A percentile compares a stretch with the other conserved stretches of the same genome.
phyloP scores from a whole-genome alignment of 2,329 filamentous ascomycete species.

The Stachybotrys elegans region DNA sequence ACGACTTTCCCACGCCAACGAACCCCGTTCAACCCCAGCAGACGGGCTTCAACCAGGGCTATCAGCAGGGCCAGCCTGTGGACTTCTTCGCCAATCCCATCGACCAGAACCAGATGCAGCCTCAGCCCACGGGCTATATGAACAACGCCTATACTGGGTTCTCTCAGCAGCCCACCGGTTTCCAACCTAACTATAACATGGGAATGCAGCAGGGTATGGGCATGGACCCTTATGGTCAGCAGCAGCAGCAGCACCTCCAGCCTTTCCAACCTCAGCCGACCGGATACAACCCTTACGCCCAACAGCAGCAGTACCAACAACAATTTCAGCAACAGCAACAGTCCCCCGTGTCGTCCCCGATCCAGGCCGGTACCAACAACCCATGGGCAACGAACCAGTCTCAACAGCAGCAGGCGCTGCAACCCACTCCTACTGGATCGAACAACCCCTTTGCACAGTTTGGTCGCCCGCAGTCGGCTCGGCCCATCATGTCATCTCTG shows the following conservation, averaged over 20 bases:
- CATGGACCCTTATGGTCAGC: constrained; percentile 64
- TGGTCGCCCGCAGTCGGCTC: constrained; percentile 49
- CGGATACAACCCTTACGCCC: constrained; percentile 50
- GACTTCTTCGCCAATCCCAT: constrained; percentile 98
- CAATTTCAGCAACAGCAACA: constrained; percentile 32
- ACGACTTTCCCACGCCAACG: constrained; percentile 61
- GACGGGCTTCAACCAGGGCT: constrained; percentile 93
- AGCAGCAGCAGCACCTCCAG: constrained; percentile 33
- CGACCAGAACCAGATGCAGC: constrained; percentile 66
- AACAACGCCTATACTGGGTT: constrained; percentile 51
- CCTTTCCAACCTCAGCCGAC: constrained; percentile 47
- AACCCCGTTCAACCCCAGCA: constrained; percentile 67
- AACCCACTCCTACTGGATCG: constrained; percentile 84
- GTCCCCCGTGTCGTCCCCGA: constrained; percentile 41
- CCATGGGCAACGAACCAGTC: constrained; percentile 71
- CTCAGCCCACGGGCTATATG: constrained; percentile 73
- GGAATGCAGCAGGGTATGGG: constrained; percentile 60
- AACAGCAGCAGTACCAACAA: constrained; percentile 28
- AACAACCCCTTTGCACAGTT: constrained; percentile 96
- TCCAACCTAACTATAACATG: constrained; percentile 59
- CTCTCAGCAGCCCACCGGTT: constrained; percentile 41
- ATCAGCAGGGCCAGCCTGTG: constrained; percentile 92
- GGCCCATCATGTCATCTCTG: constrained; percentile 63
- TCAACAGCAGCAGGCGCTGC: constrained; percentile 56
- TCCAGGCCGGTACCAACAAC: constrained; percentile 84